Percentiles rank a stretch among this genome's conserved stretches.
Conservation (phyloP, 371 early-diverging fungal genomes). For the Haplosporangium sp. region DNA sequence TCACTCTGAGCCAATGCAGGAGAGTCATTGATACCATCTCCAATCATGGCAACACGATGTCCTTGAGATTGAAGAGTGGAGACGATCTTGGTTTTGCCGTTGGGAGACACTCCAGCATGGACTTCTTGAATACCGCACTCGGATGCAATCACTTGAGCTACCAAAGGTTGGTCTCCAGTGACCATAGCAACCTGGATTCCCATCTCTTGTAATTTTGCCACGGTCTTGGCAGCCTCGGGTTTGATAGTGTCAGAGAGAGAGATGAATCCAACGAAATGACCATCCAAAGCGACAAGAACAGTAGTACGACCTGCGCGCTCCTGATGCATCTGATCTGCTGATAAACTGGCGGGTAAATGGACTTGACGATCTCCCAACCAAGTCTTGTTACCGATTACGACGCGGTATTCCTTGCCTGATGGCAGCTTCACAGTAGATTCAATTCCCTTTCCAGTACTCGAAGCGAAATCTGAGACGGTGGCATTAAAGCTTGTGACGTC, state of each 20-base stretch:
- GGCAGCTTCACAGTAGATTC: slow-evolving; percentile 62
- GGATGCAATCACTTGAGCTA: slow-evolving; percentile 80
- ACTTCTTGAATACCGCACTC: slow-evolving; percentile 83
- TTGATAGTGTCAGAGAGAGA: slow-evolving; percentile 90
- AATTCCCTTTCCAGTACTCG: slow-evolving; percentile 85
- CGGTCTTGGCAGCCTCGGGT: slow-evolving; percentile 78
- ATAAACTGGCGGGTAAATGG: slow-evolving; percentile 55
- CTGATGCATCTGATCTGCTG: slow-evolving; percentile 57
- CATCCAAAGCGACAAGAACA: slow-evolving; percentile 79
- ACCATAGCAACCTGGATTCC: slow-evolving; percentile 88
- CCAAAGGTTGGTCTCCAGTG: slow-evolving; percentile 91
- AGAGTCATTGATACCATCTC: slow-evolving; percentile 99
- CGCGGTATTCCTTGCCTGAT: slow-evolving; percentile 33
- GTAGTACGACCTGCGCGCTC: slow-evolving; percentile 84
- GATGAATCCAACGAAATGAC: slow-evolving; percentile 77
- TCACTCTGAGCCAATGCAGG: slow-evolving; percentile 94
- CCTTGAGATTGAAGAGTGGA: slow-evolving; percentile 65
- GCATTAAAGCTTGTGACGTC: slow-evolving; percentile 58
- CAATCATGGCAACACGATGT: slow-evolving; percentile 92
- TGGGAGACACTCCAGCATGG: slow-evolving; percentile 93
- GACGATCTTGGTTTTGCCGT: slow-evolving; percentile 87
- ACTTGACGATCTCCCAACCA: slow-evolving; percentile 64
- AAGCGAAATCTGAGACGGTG: slow-evolving; percentile 67
- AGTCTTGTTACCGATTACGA: slow-evolving; percentile 81
- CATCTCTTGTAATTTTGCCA: slow-evolving; percentile 79